A percentile compares a stretch with the other conserved stretches of the same genome.
Evolutionary conservation across 306 rosid species (phyloP).

Genomic region (Ormosia emarginata): DNA sequence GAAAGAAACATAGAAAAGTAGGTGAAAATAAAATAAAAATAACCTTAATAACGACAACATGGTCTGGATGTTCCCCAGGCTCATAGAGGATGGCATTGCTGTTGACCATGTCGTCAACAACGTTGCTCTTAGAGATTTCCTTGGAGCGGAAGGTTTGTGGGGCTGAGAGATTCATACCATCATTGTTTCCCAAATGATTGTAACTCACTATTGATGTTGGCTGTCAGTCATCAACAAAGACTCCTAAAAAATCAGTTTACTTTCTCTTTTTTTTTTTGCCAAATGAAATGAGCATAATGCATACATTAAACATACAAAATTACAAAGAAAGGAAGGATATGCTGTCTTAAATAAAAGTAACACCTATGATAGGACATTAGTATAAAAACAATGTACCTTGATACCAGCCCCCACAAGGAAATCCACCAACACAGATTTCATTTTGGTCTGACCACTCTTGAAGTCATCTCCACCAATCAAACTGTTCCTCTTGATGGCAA

Average conservation of each 20-base stretch:
- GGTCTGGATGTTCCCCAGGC: slow-evolving; percentile 99
- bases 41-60: slow-evolving; percentile 96
- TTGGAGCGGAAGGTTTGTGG: slow-evolving; percentile 97
- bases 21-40: neutral
- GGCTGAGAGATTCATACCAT: slow-evolving; percentile 97
- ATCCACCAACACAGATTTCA: slow-evolving; percentile 96
- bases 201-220: slow-evolving; percentile 99
- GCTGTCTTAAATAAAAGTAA: neutral
- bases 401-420: slow-evolving; percentile 99
- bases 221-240: slow-evolving; percentile 40
- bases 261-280: neutral
- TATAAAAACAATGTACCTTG: slow-evolving; percentile 48
- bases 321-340: neutral
- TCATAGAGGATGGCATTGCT: slow-evolving; percentile 88
- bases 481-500: slow-evolving; percentile 74
- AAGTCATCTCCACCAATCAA: slow-evolving; percentile 98
- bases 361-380: neutral
- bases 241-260: neutral
- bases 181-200: slow-evolving; percentile 97
- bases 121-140: slow-evolving; percentile 97
- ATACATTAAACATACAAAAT: neutral
- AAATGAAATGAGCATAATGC: neutral
- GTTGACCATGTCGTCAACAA: slow-evolving; percentile 96
- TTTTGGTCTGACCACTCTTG: slow-evolving; percentile 98
- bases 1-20: neutral